A percentile compares a stretch with the other conserved stretches of the same genome.
These are phyloP conservation scores for Lasiodiplodia sp. DNA, from an alignment of 2,329 filamentous ascomycete species.

Conservation along the genomic window DNA sequence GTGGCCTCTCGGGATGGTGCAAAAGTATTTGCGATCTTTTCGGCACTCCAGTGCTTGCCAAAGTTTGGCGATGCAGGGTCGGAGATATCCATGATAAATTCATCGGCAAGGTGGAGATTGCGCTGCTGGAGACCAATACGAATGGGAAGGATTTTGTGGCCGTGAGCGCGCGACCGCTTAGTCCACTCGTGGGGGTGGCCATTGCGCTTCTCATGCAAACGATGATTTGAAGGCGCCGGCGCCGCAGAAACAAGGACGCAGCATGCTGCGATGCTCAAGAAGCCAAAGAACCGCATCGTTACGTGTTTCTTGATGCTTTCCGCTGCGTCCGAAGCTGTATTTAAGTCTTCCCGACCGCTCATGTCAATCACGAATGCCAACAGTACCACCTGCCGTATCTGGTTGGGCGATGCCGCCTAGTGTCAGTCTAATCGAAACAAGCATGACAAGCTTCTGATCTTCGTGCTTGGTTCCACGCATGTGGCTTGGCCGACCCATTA, in stretches of 20 bases:
- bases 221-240: not conserved
- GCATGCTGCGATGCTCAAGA: conserved; percentile 2
- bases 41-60: conserved; percentile 40
- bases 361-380: not conserved
- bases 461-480: no score
- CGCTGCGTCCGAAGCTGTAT: not conserved
- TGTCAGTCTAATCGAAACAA: conserved; percentile 1
- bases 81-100: conserved; percentile 22
- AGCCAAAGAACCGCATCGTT: not conserved
- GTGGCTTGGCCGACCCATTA: no score
- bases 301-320: not conserved
- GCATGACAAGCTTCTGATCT: conserved; percentile 14
- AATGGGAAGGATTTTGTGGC: conserved; percentile 35
- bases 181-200: not conserved
- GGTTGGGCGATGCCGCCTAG: not conserved
- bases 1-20: conserved; percentile 37
- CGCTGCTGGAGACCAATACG: conserved; percentile 39
- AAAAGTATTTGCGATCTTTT: conserved; percentile 39
- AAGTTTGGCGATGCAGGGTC: conserved; percentile 40
- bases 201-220: conserved; percentile 14
- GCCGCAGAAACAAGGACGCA: not conserved
- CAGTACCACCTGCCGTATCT: conserved; percentile 1
- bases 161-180: not conserved
- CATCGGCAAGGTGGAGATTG: conserved; percentile 30
- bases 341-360: not conserved